Evolutionary conservation across 1,139 yeast genomes (phyloP), one percentile per base, ranked within the genome.

Genomic region (Meyerozyma carpophila): DNA sequence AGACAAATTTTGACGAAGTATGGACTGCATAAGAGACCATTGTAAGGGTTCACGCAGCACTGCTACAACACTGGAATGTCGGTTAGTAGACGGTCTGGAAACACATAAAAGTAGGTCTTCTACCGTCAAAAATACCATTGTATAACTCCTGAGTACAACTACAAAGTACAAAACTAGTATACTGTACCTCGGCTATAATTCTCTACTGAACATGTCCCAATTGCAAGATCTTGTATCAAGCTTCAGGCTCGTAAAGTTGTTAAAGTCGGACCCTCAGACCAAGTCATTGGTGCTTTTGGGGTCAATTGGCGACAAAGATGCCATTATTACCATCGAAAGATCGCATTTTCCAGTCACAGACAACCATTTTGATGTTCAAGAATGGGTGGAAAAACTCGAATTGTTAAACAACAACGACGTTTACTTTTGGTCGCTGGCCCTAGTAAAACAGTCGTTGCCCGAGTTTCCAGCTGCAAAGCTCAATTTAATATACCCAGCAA

Each of bases 401-500:
- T 63, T 73, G 29, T 72, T 84, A 32, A 84, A 88, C 27, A 63
- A 68, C 34, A 93, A 93, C 59, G 97, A 90, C 55, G 81, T 91
- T 1, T 93, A 91, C 57, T 76, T 74, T 50, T 91, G 98, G 97
- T 86, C 89, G 6, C 62, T 77, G 37, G 79, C 79, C 0, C 63
- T 74, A 0, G 52, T 84, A 37, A 53, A 55, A 4, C 87, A 82
- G 53, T 66, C 70, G 40, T 51, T 83, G 24, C 49, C 54, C 1
- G 68, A 68, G 0, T 52, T 54, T 9, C 90, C 95, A 0, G 75
- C 82, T 0, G 84, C 84, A 10, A 91, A 91, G 57, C 58, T 88
- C 45, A 89, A 84, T 53, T 52, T 93, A 47, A 83, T 93, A 16
- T 89, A 79, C 59, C 99, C 99, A 1, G 98, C 98, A 0, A 84